Conservation (phyloP, 139 green algal genomes). For the Helicosporidium sp. region DNA sequence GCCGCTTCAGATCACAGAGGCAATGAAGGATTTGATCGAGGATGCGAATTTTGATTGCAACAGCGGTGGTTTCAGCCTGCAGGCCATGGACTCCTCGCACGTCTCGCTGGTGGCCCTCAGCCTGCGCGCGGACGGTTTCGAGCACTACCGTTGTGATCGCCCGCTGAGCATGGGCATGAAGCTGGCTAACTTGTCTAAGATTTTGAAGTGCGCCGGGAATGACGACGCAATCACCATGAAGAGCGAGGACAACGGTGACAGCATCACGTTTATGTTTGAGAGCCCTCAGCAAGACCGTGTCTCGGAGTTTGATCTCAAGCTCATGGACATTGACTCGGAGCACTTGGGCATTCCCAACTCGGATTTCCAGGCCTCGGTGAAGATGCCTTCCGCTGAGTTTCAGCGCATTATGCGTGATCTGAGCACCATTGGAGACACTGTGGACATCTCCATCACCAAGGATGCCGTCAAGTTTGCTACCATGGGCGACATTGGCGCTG, state of each 20-base stretch:
- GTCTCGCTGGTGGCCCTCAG: conserved; percentile 75
- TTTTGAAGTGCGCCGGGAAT: conserved; percentile 90
- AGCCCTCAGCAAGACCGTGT: conserved; percentile 63
- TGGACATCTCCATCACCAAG: conserved; percentile 78
- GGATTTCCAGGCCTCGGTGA: conserved; percentile 69
- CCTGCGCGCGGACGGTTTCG: conserved; percentile 78
- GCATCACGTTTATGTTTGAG: conserved; percentile 94
- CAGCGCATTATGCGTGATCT: conserved; percentile 72
- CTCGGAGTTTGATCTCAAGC: conserved; percentile 92
- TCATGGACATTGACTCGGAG: conserved; percentile 98
- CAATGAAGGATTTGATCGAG: conserved; percentile 80
- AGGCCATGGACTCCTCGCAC: conserved; percentile 95
- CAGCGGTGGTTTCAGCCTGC: conserved; percentile 58
- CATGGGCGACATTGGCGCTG: conserved; percentile 79
- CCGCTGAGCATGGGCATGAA: conserved; percentile 81
- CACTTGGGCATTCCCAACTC: conserved; percentile 90
- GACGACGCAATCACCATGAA: conserved; percentile 95
- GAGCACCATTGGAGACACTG: conserved; percentile 80
- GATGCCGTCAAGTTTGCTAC: conserved; percentile 95
- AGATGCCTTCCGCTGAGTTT: conserved; percentile 79
- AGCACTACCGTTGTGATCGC: conserved; percentile 91
- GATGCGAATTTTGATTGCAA: conserved; percentile 95
- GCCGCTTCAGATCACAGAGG: conserved; percentile 54
- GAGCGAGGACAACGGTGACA: conserved; percentile 77
- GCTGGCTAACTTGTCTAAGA: conserved; percentile 84